Base-by-base conservation (phyloP, 192 early-diverging fungal genomes). In the Gigaspora rosea region DNA sequence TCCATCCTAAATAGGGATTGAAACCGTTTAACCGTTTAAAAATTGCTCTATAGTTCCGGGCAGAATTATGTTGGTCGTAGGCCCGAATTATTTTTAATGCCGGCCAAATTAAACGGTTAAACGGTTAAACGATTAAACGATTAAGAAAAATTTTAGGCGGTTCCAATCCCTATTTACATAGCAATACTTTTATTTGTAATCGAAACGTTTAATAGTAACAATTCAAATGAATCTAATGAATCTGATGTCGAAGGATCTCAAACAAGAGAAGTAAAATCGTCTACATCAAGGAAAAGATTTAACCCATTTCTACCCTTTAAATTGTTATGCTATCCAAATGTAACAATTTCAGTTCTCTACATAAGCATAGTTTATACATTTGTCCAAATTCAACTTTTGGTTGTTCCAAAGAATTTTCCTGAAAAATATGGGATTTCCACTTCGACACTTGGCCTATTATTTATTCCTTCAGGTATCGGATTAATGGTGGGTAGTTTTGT, bases 251-350 rank as follows among this genome's bases (percentile, higher is more conserved):
- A 54, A 54, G 52, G 12, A 54, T 2, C 52, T 18, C 0, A 18
- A 54, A 54, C 52, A 13, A 13, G 12, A 54, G 18, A 18, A 54
- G 18, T 18, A 54, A 54, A 54, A 54, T 18, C 52, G 12, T 18
- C 9, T 47, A 2, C 10, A 68, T 8, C 20, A 12, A 61, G 10
- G 20, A 27, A 61, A 27, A 10, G 22, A 22, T 61, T 61, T 61
- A 61, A 61, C 41, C 66, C 36, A 15, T 18, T 68, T 8, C 9
- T 15, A 47, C 66, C 66, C 12, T 15, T 68, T 20, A 46, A 49
- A 49, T 50, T 68, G 8, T 50, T 68, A 46, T 41, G 66, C 47
- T 47, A 68, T 68, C 66, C 66, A 48, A 68, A 48, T 47, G 66
- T 36, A 16, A 15, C 66, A 22, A 46, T 68, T 12, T 12, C 15